These are phyloP conservation scores for Aspergillus sp. DNA, from an alignment of 2,329 filamentous ascomycete genomes.

Conservation along the genomic window DNA sequence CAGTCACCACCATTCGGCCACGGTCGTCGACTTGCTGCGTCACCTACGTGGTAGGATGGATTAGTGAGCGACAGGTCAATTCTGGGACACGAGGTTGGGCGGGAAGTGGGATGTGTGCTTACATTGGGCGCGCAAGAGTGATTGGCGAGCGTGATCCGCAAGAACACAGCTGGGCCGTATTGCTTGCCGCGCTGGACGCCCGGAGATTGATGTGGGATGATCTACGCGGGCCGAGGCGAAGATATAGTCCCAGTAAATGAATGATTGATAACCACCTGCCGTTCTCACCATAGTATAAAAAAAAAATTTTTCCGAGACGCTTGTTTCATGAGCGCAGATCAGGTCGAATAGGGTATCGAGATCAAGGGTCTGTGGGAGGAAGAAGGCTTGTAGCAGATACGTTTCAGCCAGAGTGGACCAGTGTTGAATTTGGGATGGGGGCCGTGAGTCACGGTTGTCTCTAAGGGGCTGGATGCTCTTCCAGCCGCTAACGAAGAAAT, in stretches of 20 bases:
- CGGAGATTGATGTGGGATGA: neutral
- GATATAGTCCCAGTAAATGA: neutral
- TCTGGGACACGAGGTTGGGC: neutral
- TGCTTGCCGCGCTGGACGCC: neutral
- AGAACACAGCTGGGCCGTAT: neutral
- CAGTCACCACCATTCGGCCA: conserved; percentile 2
- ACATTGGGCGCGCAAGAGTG: conserved; percentile 11
- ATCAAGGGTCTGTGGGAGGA: neutral
- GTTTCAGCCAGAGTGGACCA: neutral
- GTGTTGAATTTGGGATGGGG: neutral
- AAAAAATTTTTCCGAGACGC: neutral
- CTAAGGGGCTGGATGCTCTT: neutral
- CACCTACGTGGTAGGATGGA: neutral
- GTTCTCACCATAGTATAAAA: too few relatives aligned
- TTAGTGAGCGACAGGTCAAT: neutral
- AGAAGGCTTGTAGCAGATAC: neutral
- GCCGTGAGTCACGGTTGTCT: neutral
- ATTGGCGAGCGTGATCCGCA: neutral
- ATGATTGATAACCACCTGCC: too few relatives aligned
- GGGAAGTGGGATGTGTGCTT: neutral
- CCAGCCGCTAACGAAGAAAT: neutral
- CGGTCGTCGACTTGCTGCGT: neutral
- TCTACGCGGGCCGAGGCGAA: neutral
- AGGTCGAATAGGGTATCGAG: neutral
- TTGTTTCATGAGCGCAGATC: neutral